These are phyloP conservation scores for Truncatella angustata DNA, from an alignment of 2,329 filamentous ascomycete species.

Conservation along the genomic window DNA sequence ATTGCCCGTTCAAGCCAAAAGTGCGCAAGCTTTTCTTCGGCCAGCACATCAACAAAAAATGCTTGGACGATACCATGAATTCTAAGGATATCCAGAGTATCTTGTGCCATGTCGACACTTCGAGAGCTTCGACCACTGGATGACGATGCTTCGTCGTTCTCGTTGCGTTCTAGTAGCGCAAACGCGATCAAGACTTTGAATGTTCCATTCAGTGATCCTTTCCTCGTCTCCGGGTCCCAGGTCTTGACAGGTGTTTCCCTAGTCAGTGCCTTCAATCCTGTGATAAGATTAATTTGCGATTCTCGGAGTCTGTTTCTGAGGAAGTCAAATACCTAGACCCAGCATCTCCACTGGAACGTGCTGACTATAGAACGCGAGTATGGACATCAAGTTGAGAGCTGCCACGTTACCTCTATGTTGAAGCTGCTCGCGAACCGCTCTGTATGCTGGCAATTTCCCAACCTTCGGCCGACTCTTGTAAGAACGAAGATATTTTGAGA, in stretches of 20 bases:
- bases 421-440: slow-evolving; percentile 47
- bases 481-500: slow-evolving; percentile 59
- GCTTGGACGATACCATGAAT: slow-evolving; percentile 52
- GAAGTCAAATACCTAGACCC: slow-evolving; percentile 44
- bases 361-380: slow-evolving; percentile 64
- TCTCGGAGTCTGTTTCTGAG: background rate
- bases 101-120: slow-evolving; percentile 38
- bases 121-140: slow-evolving; percentile 39
- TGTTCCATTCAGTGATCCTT: slow-evolving; percentile 43
- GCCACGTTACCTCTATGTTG: slow-evolving; percentile 44
- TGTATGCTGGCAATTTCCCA: slow-evolving; percentile 45
- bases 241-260: slow-evolving; percentile 45
- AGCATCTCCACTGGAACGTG: slow-evolving; percentile 67
- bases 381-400: slow-evolving; percentile 62
- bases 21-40: slow-evolving; percentile 36
- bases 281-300: slow-evolving; percentile 10
- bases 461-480: slow-evolving; percentile 56
- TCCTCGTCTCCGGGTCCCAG: slow-evolving; percentile 33
- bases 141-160: slow-evolving; percentile 39
- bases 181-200: slow-evolving; percentile 50
- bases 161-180: slow-evolving; percentile 50
- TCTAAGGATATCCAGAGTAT: slow-evolving; percentile 48
- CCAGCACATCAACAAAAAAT: slow-evolving; percentile 48
- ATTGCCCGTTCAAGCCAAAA: slow-evolving; percentile 51
- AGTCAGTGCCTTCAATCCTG: slow-evolving; percentile 45